phyloP scores from a whole-genome alignment of 2,329 filamentous ascomycete species.

The Penicillium hordei region DNA sequence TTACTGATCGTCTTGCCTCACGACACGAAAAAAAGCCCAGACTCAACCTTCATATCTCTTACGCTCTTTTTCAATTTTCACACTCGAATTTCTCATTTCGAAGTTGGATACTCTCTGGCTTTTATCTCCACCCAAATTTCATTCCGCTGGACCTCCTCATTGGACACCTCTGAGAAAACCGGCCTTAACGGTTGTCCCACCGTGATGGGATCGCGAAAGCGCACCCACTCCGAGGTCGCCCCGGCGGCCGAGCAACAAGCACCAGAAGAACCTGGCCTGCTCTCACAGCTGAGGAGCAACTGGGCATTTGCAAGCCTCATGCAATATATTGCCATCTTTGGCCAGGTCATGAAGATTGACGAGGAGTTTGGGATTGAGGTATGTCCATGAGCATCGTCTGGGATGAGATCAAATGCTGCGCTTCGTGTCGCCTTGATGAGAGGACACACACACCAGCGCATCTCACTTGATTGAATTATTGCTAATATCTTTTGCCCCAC shows the following conservation, averaged over 20 bases:
- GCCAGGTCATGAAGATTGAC: conserved; percentile 83
- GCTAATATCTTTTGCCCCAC: conserved; percentile 4
- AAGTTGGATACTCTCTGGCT: not conserved
- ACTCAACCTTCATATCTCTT: conserved; percentile 6
- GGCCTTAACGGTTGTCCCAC: conserved; percentile 34
- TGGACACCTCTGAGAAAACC: conserved; percentile 22
- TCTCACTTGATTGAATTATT: not conserved
- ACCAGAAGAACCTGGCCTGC: conserved; percentile 44
- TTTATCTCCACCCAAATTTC: not conserved
- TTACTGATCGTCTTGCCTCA: conserved; percentile 31
- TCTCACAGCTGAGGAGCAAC: conserved; percentile 76
- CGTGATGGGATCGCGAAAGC: conserved; percentile 57
- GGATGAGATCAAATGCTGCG: conserved; percentile 6
- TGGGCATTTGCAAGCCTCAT: conserved; percentile 95
- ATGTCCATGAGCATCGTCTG: conserved; percentile 32
- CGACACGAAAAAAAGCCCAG: conserved; percentile 26
- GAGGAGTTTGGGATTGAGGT: conserved; percentile 89
- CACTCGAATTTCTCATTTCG: not conserved
- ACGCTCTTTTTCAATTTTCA: not conserved
- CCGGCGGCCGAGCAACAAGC: conserved; percentile 45
- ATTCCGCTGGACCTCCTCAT: not conserved
- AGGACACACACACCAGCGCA: not conserved
- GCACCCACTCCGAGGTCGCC: conserved; percentile 57
- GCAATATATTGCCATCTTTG: conserved; percentile 92
- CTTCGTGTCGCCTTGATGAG: conserved; percentile 14